Conservation (phyloP, 371 early-diverging fungal species). For the Chytridium lagenaria region DNA sequence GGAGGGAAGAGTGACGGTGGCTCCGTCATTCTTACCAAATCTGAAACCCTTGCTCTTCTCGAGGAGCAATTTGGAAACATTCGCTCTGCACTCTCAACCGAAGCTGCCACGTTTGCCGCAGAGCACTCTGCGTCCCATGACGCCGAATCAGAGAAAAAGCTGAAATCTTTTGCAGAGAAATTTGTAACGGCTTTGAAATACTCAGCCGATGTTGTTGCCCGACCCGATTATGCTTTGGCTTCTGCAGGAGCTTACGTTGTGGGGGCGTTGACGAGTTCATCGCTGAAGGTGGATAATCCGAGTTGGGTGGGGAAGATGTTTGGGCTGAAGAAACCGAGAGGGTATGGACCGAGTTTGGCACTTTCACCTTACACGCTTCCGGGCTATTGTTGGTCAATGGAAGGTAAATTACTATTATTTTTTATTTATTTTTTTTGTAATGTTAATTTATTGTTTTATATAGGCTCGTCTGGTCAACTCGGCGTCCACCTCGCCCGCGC, state of each 20-base stretch:
- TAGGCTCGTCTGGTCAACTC: slow-evolving; percentile 66
- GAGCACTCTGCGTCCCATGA: background rate
- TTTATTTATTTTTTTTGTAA: background rate
- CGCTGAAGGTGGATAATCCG: slow-evolving; percentile 31
- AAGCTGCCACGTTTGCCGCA: background rate
- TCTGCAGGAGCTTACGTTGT: slow-evolving; percentile 71
- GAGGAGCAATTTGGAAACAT: background rate
- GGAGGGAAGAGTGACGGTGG: background rate
- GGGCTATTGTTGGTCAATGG: slow-evolving; percentile 75
- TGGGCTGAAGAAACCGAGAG: slow-evolving; percentile 2
- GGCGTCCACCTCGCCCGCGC: slow-evolving; percentile 64
- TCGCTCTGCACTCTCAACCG: too few species aligned
- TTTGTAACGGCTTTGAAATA: slow-evolving; percentile 55
- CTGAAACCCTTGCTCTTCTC: background rate
- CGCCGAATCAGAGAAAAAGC: background rate
- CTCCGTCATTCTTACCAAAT: background rate
- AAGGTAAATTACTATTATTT: too few species aligned
- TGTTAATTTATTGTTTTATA: slow-evolving; percentile 39
- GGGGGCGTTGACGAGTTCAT: slow-evolving; percentile 61
- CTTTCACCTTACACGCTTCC: slow-evolving; percentile 26
- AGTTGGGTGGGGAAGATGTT: background rate
- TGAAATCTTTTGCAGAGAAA: slow-evolving; percentile 20
- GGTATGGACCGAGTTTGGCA: slow-evolving; percentile 28
- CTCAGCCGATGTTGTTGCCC: slow-evolving; percentile 62
- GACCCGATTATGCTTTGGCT: slow-evolving; percentile 74